These are phyloP conservation scores for Paracoccidioides brasiliensis DNA, from an alignment of 2,329 filamentous ascomycete genomes.

Conservation along the genomic window DNA sequence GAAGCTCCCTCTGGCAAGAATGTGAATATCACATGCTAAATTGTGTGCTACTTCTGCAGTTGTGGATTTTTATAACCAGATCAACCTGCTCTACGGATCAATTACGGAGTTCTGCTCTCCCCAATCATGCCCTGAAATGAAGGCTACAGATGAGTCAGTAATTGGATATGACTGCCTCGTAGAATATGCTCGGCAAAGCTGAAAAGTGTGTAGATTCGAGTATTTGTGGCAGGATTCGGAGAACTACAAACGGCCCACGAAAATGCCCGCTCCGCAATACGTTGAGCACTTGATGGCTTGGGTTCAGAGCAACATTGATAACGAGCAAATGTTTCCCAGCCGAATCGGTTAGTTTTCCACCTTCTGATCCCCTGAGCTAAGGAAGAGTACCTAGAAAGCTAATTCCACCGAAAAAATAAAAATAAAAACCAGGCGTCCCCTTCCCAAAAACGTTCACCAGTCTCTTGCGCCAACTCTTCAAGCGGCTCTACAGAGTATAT, in stretches of 20 bases:
- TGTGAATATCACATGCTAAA: neutral
- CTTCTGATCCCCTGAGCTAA: neutral
- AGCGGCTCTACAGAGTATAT: conserved; percentile 96
- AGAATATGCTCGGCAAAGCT: neutral
- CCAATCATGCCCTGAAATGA: conserved; percentile 96
- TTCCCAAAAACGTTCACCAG: conserved; percentile 87
- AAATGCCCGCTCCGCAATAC: conserved; percentile 94
- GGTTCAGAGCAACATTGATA: conserved; percentile 92
- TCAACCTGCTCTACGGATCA: conserved; percentile 95
- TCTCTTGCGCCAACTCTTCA: conserved; percentile 91
- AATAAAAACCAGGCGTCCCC: conserved; percentile 52
- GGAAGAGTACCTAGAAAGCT: too few relatives aligned
- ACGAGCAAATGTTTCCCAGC: conserved; percentile 88
- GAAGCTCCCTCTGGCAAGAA: neutral
- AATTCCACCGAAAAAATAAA: neutral
- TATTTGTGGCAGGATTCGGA: conserved; percentile 98
- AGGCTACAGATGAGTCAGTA: conserved; percentile 90
- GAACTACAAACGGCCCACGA: conserved; percentile 88
- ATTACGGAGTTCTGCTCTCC: conserved; percentile 99
- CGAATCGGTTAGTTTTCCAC: conserved; percentile 52
- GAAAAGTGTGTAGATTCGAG: conserved; percentile 55
- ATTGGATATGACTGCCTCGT: neutral
- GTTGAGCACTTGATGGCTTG: conserved; percentile 96
- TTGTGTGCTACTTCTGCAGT: conserved; percentile 42
- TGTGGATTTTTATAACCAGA: conserved; percentile 99